These are phyloP conservation scores for Cylindrodendrum hubeiense DNA, from an alignment of 2,329 filamentous ascomycete species.

Conservation along the genomic window DNA sequence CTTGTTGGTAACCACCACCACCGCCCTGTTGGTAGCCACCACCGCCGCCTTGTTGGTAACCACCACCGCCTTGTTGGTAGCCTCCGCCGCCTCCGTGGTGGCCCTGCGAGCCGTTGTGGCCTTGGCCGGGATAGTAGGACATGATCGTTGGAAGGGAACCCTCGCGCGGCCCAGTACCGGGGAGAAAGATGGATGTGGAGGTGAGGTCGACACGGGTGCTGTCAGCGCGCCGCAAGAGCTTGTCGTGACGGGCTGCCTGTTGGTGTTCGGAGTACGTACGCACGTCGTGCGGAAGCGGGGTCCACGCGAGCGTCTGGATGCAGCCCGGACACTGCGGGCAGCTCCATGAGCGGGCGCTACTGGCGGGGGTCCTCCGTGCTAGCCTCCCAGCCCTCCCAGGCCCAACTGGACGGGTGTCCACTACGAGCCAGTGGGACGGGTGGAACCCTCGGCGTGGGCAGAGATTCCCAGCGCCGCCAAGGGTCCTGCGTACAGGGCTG, in stretches of 20 bases:
- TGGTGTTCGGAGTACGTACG: neutral
- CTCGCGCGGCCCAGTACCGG: neutral
- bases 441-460: neutral
- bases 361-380: neutral
- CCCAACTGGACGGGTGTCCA: neutral
- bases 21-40: neutral
- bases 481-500: neutral
- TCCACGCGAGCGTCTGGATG: neutral
- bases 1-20: slow-evolving; percentile 4
- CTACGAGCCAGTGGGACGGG: neutral
- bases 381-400: neutral
- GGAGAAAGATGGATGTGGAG: neutral
- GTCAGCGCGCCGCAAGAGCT: slow-evolving; percentile 12
- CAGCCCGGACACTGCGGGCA: neutral
- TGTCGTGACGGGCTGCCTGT: slow-evolving; percentile 5
- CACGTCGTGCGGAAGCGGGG: neutral
- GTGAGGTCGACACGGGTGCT: neutral
- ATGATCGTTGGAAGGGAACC: slow-evolving; percentile 39
- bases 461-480: neutral
- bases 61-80: neutral
- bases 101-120: slow-evolving; percentile 51
- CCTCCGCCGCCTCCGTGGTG: slow-evolving; percentile 45
- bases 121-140: slow-evolving; percentile 58
- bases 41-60: neutral
- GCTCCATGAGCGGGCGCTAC: slow-evolving; percentile 12